Evolutionary conservation across 106 monocot genomes (phyloP).

Genomic region (Hemerocallis citrina): DNA sequence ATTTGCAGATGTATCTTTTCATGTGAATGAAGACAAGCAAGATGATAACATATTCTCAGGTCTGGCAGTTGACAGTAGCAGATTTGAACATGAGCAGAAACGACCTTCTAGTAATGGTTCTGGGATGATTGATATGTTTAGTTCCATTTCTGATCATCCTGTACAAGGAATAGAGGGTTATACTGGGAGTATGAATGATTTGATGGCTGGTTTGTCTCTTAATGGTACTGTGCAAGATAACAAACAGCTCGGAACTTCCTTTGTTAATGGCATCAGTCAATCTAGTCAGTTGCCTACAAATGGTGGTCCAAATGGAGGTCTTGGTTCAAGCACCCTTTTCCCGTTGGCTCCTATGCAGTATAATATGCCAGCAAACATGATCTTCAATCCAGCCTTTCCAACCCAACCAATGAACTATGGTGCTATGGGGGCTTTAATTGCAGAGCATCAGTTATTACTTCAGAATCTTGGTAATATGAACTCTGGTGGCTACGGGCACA

Average conservation of each 20-base stretch:
- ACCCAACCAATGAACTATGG: conserved; percentile 55
- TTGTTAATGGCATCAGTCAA: conserved; percentile 21
- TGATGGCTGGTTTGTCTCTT: conserved; percentile 55
- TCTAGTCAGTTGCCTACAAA: conserved; percentile 15
- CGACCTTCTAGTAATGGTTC: conserved; percentile 10
- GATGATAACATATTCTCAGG: conserved; percentile 74
- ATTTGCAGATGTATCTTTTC: conserved; percentile 96
- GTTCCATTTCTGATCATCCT: conserved; percentile 20
- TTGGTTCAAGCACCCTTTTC: conserved; percentile 26
- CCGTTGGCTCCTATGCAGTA: conserved; percentile 44
- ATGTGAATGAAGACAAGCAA: conserved; percentile 38
- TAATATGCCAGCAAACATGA: conserved; percentile 40
- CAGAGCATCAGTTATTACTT: conserved; percentile 72
- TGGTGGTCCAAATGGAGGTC: conserved; percentile 23
- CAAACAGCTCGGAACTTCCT: conserved; percentile 14
- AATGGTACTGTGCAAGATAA: conserved; percentile 21
- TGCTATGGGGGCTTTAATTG: conserved; percentile 54
- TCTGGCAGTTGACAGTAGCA: conserved; percentile 55
- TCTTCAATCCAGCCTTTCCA: conserved; percentile 51
- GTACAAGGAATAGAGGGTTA: conserved; percentile 5
- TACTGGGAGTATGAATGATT: conserved; percentile 36
- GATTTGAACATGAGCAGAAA: conserved; percentile 4
- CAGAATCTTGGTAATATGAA: conserved; percentile 66
- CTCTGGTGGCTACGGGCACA: conserved; percentile 33
- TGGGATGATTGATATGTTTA: conserved; percentile 57